Evolutionary conservation across 805 yeast species (phyloP).

Genomic region (Wickerhamiella kurtzmanii): DNA sequence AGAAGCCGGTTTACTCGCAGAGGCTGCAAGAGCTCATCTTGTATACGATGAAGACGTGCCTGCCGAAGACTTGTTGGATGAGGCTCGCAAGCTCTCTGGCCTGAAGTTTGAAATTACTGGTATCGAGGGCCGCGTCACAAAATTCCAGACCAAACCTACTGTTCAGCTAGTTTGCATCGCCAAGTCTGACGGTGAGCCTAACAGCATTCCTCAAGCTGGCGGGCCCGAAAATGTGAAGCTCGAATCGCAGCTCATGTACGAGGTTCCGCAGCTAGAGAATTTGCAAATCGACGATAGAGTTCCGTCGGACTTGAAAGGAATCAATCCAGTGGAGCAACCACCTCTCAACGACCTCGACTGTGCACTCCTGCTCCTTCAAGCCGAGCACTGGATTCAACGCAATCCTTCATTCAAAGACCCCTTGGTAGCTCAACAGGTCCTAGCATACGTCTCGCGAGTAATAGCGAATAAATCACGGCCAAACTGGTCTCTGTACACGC

Average conservation of each 20-base stretch:
- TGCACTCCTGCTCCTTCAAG: conserved; percentile 58
- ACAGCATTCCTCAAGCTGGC: not conserved
- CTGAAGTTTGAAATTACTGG: conserved; percentile 68
- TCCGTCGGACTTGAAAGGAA: conserved; percentile 24
- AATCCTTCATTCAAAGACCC: conserved; percentile 53
- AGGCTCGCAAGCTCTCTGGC: conserved; percentile 36
- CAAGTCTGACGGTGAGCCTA: not conserved
- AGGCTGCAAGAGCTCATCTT: conserved; percentile 41
- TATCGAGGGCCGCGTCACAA: conserved; percentile 76
- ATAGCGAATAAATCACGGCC: conserved; percentile 32
- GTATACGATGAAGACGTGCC: conserved; percentile 23
- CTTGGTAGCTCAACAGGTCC: conserved; percentile 68
- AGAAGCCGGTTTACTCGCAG: conserved; percentile 40
- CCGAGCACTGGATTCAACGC: conserved; percentile 48
- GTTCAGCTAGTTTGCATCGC: conserved; percentile 72
- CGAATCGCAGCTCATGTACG: conserved; percentile 66
- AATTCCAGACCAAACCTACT: conserved; percentile 58
- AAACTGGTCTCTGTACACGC: conserved; percentile 58
- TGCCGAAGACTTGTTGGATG: conserved; percentile 17
- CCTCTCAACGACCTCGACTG: conserved; percentile 53
- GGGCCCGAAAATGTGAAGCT: conserved; percentile 46
- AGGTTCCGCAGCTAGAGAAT: conserved; percentile 48
- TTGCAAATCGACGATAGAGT: conserved; percentile 31
- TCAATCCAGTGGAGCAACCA: conserved; percentile 81
- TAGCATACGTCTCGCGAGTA: conserved; percentile 62